Conservation (phyloP, 345 rosid genomes). For the Psidium guajava region DNA sequence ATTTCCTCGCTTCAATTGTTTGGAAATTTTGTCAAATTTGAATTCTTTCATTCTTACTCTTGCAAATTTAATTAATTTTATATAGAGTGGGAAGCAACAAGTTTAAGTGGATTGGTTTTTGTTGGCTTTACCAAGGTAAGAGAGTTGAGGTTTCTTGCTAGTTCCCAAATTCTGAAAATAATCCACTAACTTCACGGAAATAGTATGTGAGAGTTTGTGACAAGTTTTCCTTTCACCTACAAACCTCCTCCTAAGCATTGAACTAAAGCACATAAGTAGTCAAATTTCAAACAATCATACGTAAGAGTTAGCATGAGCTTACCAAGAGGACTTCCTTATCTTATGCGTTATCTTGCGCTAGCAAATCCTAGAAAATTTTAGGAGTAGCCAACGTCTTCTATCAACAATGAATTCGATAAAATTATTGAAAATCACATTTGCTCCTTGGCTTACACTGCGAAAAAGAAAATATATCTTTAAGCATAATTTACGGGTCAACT, state of each 20-base stretch:
- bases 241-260: background rate
- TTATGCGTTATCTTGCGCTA: background rate
- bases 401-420: background rate
- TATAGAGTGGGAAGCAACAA: background rate
- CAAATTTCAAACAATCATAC: background rate
- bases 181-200: background rate
- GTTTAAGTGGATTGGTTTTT: background rate
- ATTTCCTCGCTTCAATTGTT: background rate
- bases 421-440: background rate
- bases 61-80: background rate
- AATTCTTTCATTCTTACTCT: background rate
- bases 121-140: background rate
- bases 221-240: background rate
- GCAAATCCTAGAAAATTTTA: background rate
- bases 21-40: background rate
- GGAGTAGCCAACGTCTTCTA: background rate
- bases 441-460: rapidly evolving
- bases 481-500: background rate
- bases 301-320: background rate
- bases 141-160: background rate
- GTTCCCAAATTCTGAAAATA: background rate
- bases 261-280: background rate
- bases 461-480: background rate
- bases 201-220: background rate
- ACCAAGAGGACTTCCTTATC: background rate